Base-by-base conservation (phyloP, 441 rosid species). In the Francoa sonchifolia region DNA sequence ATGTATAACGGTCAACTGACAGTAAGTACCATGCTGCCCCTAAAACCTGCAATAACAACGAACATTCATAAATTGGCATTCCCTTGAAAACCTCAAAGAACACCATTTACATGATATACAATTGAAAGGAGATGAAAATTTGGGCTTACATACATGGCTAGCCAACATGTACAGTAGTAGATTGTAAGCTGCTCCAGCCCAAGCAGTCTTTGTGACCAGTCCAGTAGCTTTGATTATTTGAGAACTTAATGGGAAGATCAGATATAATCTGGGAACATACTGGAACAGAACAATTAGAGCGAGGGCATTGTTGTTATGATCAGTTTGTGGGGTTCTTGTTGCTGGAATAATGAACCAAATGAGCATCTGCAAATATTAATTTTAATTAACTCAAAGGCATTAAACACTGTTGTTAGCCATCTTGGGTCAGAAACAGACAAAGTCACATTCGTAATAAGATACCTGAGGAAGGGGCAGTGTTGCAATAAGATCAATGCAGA, bases 121-220 rank as follows among this genome's bases (percentile, higher is more conserved):
- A 42, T 6, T 39, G 20, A 7, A 0, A 33, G 16, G 39, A 33
- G 18, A 27, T 2, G 18, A 20, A 55, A 33, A 28, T 42, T 48
- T 19, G 14, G 45, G 45, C 19, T 34, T 38, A 71, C 82, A 35
- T 75, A 89, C 94, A 71, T 84, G 95, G 73, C 97, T 84, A 40
- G 97, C 95, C 65, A 89, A 35, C 85, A 89, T 79, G 75, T 69
- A 84, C 6, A 89, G 54, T 47, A 89, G 63, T 62, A 84, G 84
- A 51, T 89, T 89, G 49, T 89, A 84, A 18, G 84, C 95, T 66
- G 97, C 97, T 44, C 95, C 94, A 37, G 97, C 95, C 97, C 97
- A 89, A 10, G 97, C 94, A 57, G 97, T 84, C 64, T 77, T 75
- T 16, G 92, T 79, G 40, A 84, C 95, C 19, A 82, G 78, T 39